phyloP scores from a whole-genome alignment of 2,329 filamentous ascomycete species.

The Trichoderma sp. region DNA sequence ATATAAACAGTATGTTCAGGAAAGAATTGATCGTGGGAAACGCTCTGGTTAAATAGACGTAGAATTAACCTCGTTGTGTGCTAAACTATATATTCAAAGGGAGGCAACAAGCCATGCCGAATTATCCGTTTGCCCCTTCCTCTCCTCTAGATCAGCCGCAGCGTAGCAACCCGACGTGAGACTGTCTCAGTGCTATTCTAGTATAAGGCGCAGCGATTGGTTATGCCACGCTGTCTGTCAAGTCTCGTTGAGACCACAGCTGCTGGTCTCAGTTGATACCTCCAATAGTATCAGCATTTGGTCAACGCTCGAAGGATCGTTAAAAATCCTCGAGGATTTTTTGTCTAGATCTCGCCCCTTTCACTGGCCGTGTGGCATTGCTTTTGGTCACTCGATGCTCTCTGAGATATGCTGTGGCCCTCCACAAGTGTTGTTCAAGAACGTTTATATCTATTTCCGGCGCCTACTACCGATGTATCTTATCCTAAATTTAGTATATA shows the following conservation, averaged over 20 bases:
- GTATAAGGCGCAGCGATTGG: neutral
- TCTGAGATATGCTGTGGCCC: neutral
- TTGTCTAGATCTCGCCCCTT: neutral
- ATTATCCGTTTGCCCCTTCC: neutral
- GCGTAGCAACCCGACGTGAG: neutral
- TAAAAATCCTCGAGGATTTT: neutral
- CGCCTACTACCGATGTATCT: neutral
- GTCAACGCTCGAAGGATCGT: neutral
- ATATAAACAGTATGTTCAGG: neutral
- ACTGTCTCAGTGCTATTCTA: neutral
- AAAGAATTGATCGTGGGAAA: neutral
- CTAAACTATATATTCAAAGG: neutral
- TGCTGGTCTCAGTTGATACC: neutral
- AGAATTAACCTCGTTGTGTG: rapidly evolving
- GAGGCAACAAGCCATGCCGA: neutral
- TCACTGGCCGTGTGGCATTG: neutral
- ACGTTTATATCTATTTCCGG: neutral
- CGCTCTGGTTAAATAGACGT: neutral
- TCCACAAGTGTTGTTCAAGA: neutral
- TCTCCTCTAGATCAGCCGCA: neutral
- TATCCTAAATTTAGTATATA: neutral
- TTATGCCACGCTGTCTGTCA: neutral
- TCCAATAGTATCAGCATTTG: neutral
- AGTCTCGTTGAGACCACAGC: neutral
- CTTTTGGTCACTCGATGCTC: neutral